Conservation (phyloP, 208 protist species). For the Naegleria lovaniensis region DNA sequence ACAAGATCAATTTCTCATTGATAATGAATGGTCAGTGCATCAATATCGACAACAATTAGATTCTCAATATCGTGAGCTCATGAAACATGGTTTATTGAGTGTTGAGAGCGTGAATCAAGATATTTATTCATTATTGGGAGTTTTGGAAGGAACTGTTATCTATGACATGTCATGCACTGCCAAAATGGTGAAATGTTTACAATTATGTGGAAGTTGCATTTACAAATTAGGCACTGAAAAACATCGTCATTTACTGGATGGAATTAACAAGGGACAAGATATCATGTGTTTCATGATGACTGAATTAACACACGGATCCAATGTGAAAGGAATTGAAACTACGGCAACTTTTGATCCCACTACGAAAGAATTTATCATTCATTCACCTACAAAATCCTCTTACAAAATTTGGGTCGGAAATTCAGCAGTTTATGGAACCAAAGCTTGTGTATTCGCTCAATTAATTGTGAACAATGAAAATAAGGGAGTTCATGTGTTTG, state of each 20-base stretch:
- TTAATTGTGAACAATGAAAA: constrained; percentile 18
- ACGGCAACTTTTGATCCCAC: constrained; percentile 36
- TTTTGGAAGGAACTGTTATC: background rate
- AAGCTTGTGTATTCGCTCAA: constrained; percentile 27
- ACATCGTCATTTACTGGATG: constrained; percentile 52
- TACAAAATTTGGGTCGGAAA: constrained; percentile 37
- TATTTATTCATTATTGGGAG: background rate
- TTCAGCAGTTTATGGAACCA: background rate
- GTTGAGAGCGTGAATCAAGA: background rate
- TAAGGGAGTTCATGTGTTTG: constrained; percentile 26
- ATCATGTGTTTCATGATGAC: constrained; percentile 40
- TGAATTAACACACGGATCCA: constrained; percentile 47
- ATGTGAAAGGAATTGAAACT: constrained; percentile 43
- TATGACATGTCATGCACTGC: background rate
- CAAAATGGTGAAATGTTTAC: constrained; percentile 42
- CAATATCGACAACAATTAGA: background rate
- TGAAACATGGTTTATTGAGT: background rate
- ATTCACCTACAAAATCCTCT: constrained; percentile 26
- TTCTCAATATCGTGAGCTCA: background rate
- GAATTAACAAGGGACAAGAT: constrained; percentile 47
- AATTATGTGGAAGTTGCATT: constrained; percentile 60
- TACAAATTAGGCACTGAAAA: constrained; percentile 58
- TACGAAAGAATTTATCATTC: constrained; percentile 31
- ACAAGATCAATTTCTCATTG: background rate
- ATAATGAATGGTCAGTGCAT: background rate